phyloP scores from a whole-genome alignment of 2,329 filamentous ascomycete genomes.

The Calonectria fujianensis region DNA sequence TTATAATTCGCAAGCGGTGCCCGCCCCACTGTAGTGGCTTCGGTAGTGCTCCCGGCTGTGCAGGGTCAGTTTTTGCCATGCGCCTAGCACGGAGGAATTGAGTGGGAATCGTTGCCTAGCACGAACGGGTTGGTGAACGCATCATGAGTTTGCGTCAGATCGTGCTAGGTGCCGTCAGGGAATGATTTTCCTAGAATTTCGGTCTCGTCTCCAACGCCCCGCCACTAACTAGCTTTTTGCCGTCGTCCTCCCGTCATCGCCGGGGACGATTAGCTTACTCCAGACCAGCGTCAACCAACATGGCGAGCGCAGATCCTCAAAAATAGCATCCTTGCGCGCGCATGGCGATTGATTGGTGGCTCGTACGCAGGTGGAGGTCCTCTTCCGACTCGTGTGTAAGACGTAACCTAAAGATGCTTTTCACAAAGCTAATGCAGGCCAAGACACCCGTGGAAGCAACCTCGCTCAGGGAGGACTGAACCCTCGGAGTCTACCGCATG shows the following conservation, averaged over 20 bases:
- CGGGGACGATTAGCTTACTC: constrained; percentile 7
- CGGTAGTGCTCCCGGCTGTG: constrained; percentile 14
- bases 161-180: neutral
- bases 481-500: constrained; percentile 21
- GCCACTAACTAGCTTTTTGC: constrained; percentile 10
- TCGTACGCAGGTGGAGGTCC: constrained; percentile 10
- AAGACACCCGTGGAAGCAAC: constrained; percentile 27
- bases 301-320: constrained; percentile 10
- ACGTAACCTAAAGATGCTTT: constrained; percentile 15
- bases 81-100: neutral
- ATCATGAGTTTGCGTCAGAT: neutral
- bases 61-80: neutral
- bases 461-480: neutral
- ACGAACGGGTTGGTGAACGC: constrained; percentile 6
- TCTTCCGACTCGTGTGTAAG: constrained; percentile 9
- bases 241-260: constrained; percentile 13
- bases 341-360: constrained; percentile 18
- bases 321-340: constrained; percentile 13
- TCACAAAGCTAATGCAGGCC: constrained; percentile 32
- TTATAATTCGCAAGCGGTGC: neutral
- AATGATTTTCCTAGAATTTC: constrained; percentile 5
- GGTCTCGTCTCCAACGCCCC: neutral
- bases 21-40: constrained; percentile 23
- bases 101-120: constrained; percentile 5
- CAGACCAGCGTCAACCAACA: constrained; percentile 9